Percentiles rank a stretch among this genome's conserved stretches.
These are phyloP conservation scores for Leccinum variicolor DNA, from an alignment of 768 basidiomycete genomes.

Conservation along the genomic window DNA sequence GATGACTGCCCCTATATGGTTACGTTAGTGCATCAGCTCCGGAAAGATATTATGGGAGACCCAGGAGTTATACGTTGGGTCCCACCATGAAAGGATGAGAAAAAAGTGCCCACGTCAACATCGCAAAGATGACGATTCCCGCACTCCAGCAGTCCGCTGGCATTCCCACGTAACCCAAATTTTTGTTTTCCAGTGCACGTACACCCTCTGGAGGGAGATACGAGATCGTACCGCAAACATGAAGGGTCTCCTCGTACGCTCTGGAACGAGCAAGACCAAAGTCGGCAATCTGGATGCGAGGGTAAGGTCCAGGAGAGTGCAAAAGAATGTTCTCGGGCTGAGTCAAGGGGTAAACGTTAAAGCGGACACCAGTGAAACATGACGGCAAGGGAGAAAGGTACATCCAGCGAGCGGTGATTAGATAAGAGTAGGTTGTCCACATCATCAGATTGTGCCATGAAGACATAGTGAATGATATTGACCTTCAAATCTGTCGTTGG, in stretches of 20 bases:
- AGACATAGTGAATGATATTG: conserved; percentile 3
- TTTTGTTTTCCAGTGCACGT: conserved; percentile 69
- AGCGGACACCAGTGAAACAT: neutral
- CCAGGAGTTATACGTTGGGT: neutral
- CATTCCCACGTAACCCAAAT: conserved; percentile 74
- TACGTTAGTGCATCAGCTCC: conserved; percentile 8
- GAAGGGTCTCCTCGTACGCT: conserved; percentile 78
- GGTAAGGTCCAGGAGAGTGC: conserved; percentile 76
- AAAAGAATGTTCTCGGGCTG: conserved; percentile 86
- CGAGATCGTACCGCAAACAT: conserved; percentile 84
- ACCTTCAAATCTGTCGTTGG: conserved; percentile 61
- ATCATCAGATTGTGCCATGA: neutral
- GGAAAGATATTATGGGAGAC: neutral
- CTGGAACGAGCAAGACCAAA: conserved; percentile 81
- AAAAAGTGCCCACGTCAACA: conserved; percentile 64
- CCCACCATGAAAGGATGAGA: neutral
- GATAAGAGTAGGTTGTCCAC: neutral
- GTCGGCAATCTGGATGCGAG: conserved; percentile 81
- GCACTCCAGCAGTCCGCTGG: conserved; percentile 91
- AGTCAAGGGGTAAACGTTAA: neutral
- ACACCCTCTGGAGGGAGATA: conserved; percentile 87
- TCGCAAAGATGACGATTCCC: conserved; percentile 77
- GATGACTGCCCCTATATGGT: conserved; percentile 60
- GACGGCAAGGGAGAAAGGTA: neutral
- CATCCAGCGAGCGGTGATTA: neutral